Percentiles rank a stretch among this genome's conserved stretches.
phyloP scores from a whole-genome alignment of 768 basidiomycete species.

The Psilocybe azurescens region DNA sequence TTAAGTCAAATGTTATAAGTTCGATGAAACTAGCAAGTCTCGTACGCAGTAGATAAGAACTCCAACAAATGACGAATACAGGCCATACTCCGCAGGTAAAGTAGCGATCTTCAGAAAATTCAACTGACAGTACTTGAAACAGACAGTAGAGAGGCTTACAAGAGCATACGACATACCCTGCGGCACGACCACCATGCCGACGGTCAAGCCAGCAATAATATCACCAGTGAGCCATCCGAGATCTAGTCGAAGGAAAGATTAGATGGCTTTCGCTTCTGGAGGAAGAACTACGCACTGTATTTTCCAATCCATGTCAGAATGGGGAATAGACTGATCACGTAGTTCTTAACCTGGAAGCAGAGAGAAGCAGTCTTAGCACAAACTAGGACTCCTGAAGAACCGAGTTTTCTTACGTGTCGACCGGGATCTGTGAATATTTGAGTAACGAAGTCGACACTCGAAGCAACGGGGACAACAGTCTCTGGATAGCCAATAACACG shows the following conservation, averaged over 20 bases:
- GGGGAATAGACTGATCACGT: slow-evolving; percentile 81
- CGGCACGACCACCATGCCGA: slow-evolving; percentile 94
- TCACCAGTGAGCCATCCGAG: slow-evolving; percentile 85
- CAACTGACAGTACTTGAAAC: neutral
- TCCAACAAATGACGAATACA: slow-evolving; percentile 94
- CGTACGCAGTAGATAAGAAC: slow-evolving; percentile 83
- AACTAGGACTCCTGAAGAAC: slow-evolving; percentile 8
- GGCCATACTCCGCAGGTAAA: slow-evolving; percentile 85
- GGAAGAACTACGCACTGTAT: slow-evolving; percentile 66
- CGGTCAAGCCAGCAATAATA: slow-evolving; percentile 88
- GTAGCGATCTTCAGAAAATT: slow-evolving; percentile 69
- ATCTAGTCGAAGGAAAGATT: slow-evolving; percentile 44
- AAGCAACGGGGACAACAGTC: slow-evolving; percentile 59
- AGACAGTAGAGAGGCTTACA: slow-evolving; percentile 38
- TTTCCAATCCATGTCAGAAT: slow-evolving; percentile 84
- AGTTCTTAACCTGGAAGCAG: slow-evolving; percentile 55
- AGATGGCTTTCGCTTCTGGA: neutral
- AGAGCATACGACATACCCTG: slow-evolving; percentile 92
- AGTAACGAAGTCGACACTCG: slow-evolving; percentile 59
- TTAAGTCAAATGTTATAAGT: neutral
- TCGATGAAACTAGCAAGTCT: neutral
- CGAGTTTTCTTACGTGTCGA: slow-evolving; percentile 42
- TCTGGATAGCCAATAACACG: slow-evolving; percentile 66
- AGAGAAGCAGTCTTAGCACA: slow-evolving; percentile 10
- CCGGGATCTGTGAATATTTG: slow-evolving; percentile 49